Percentiles rank a stretch among this genome's conserved stretches.
phyloP scores from a whole-genome alignment of 192 early-diverging fungal species.

The Backusella tarrabulga region DNA sequence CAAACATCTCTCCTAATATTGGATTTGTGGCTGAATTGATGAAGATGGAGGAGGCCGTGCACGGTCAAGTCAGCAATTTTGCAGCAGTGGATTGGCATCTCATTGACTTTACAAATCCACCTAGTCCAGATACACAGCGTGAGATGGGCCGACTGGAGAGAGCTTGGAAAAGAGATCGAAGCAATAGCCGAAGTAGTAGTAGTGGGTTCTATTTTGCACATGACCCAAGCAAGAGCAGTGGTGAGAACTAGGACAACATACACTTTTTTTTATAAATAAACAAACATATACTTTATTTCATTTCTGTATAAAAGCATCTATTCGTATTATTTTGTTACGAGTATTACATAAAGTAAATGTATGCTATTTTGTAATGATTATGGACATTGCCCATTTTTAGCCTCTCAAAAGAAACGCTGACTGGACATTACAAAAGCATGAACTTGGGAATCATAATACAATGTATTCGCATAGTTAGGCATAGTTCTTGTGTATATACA shows the following conservation, averaged over 20 bases:
- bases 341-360: no score
- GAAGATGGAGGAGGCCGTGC: constrained; percentile 61
- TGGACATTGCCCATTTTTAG: no score
- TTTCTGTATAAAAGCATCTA: neutral
- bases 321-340: no score
- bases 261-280: neutral
- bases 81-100: constrained; percentile 31
- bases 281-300: neutral
- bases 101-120: neutral
- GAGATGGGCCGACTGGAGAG: constrained; percentile 14
- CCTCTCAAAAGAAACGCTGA: no score
- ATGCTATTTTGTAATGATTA: no score
- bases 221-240: neutral
- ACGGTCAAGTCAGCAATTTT: constrained; percentile 44
- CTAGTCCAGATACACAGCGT: constrained; percentile 19
- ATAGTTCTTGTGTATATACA: no score
- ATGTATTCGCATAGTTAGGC: no score
- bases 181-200: neutral
- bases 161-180: constrained; percentile 15
- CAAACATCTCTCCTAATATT: constrained; percentile 74
- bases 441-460: no score
- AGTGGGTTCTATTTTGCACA: neutral
- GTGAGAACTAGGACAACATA: neutral
- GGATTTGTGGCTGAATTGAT: constrained; percentile 72
- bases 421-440: no score